Evolutionary conservation across 768 basidiomycete species (phyloP).

Genomic region (Serendipita sp.): DNA sequence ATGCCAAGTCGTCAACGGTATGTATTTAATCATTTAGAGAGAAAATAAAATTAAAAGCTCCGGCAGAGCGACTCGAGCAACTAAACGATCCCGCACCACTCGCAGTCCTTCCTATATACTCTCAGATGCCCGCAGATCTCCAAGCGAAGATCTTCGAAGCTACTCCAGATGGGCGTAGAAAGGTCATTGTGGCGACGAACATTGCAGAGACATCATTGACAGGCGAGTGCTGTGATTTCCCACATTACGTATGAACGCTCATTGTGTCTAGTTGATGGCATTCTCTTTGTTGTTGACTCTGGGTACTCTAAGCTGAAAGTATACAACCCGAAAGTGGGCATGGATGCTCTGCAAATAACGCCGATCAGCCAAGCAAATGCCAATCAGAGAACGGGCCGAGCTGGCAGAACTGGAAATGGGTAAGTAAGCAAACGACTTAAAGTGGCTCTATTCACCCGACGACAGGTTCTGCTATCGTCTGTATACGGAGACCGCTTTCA

Average conservation of each 20-base stretch:
- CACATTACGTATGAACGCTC: constrained; percentile 8
- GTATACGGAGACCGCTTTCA: constrained; percentile 91
- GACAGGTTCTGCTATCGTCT: constrained; percentile 87
- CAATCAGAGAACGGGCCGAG: constrained; percentile 88
- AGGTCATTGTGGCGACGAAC: constrained; percentile 97
- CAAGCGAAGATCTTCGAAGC: constrained; percentile 97
- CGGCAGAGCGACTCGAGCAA: constrained; percentile 72
- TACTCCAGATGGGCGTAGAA: constrained; percentile 82
- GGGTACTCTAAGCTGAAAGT: constrained; percentile 97
- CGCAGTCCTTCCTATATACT: constrained; percentile 94
- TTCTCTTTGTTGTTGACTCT: constrained; percentile 89
- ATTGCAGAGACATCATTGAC: constrained; percentile 98
- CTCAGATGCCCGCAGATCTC: constrained; percentile 97
- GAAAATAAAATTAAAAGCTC: not conserved
- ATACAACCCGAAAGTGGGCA: constrained; percentile 97
- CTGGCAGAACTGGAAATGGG: constrained; percentile 93
- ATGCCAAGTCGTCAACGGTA: constrained; percentile 84
- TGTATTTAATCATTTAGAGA: constrained; percentile 13
- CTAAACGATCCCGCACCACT: constrained; percentile 80
- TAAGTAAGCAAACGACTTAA: constrained; percentile 23
- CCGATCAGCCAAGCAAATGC: constrained; percentile 99
- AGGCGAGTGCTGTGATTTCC: constrained; percentile 27
- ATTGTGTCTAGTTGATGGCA: constrained; percentile 65
- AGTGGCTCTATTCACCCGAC: not conserved
- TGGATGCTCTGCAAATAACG: constrained; percentile 98